Evolutionary conservation across 495 filamentous ascomycete genomes (phyloP), one percentile per base, ranked within the genome.

Genomic region (Neurospora terricola): DNA sequence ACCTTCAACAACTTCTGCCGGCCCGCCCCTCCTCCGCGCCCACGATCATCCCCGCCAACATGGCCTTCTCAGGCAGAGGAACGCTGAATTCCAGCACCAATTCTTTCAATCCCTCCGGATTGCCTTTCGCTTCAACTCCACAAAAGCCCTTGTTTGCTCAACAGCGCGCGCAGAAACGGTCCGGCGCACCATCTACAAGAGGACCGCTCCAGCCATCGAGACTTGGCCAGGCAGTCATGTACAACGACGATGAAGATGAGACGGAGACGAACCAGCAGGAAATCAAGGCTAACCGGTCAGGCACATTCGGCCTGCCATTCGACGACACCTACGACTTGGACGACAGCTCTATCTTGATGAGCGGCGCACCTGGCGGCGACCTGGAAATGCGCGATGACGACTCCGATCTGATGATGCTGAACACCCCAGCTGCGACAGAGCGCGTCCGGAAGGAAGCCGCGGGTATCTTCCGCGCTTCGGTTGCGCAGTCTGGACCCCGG

Each of bases 41-140:
- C 16, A 92, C 91, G 76, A 92, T 89, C 45, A 91, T 91, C 14
- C 86, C 85, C 72, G 90, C 88, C 27, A 86, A 83, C 27, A 90
- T 91, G 23, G 85, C 87, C 38, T 88, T 87, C 18, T 86, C 86
- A 6, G 77, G 87, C 70, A 86, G 90, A 72, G 88, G 89, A 42
- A 90, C 70, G 43, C 23, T 30, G 34, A 4, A 75, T 76, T 73
- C 81, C 84, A 18, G 80, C 82, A 36, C 81, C 82, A 75, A 87
- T 71, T 80, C 78, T 70, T 69, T 87, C 79, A 77, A 85, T 76
- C 79, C 72, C 87, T 79, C 43, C 84, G 81, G 72, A 82, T 80
- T 71, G 84, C 80, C 79, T 71, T 36, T 77, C 84, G 75, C 83
- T 79, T 76, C 54, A 36, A 75, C 74, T 66, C 79, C 77, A 43